Evolutionary conservation across 306 rosid genomes (phyloP).

Genomic region (Quercus agrifolia): DNA sequence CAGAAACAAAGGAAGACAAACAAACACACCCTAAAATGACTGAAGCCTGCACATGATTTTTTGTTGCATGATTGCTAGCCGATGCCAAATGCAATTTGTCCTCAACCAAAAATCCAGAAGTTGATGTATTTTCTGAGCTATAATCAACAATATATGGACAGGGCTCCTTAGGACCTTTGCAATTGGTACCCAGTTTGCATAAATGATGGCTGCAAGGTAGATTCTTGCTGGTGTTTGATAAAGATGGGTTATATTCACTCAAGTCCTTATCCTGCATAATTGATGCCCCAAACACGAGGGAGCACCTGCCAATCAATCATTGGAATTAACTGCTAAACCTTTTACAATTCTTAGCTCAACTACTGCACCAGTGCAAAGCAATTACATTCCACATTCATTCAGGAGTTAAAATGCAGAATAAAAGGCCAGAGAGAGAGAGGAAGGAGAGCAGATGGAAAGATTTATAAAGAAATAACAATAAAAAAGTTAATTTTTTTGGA

Average conservation of each 20-base stretch:
- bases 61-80: slow-evolving; percentile 30
- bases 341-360: slow-evolving; percentile 16
- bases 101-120: slow-evolving; percentile 87
- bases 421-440: not conserved
- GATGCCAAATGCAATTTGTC: slow-evolving; percentile 79
- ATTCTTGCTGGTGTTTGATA: slow-evolving; percentile 74
- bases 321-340: slow-evolving; percentile 86
- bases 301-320: slow-evolving; percentile 99
- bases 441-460: not conserved
- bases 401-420: not conserved
- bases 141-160: slow-evolving; percentile 68
- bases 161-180: slow-evolving; percentile 65
- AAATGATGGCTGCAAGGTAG: slow-evolving; percentile 72
- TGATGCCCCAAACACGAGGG: slow-evolving; percentile 92
- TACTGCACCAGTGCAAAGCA: not conserved
- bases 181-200: slow-evolving; percentile 60
- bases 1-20: not conserved
- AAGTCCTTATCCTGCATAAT: slow-evolving; percentile 98
- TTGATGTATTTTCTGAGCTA: slow-evolving; percentile 74
- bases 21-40: slow-evolving; percentile 62
- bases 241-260: slow-evolving; percentile 76
- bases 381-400: not conserved
- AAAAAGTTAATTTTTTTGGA: not conserved
- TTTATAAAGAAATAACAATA: not conserved
- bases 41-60: slow-evolving; percentile 59